Evolutionary conservation across 2,329 filamentous ascomycete species (phyloP), one percentile per base, ranked within the genome.

Genomic region (Colletotrichum abscissum): DNA sequence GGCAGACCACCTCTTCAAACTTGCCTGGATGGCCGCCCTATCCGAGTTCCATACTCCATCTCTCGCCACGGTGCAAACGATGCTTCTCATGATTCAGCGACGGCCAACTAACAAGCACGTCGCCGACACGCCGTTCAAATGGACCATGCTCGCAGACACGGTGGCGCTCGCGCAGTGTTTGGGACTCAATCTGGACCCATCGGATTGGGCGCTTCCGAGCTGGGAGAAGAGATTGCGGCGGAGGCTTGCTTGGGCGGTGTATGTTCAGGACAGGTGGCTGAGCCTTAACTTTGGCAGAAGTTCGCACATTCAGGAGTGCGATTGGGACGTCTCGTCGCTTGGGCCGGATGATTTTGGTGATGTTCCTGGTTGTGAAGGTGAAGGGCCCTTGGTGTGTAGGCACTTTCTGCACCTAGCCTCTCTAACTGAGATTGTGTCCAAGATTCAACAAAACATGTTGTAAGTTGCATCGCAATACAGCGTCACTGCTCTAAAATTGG

Each of bases 91-190:
- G 5, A 72, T 72, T 38, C 69, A 72, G 2, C 69, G 69, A 5
- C 69, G 69, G 4, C 69, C 69, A 4, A 72, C 69, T 16, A 72
- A 72, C 19, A 63, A 42, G 14, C 69, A 72, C 7, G 69, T 72
- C 12, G 69, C 69, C 1, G 69, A 72, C 14, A 72, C 69, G 14
- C 69, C 69, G 12, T 72, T 72, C 52, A 72, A 72, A 52, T 72
- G 69, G 69, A 58, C 69, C 14, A 72, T 72, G 69, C 58, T 72
- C 0, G 69, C 65, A 11, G 69, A 72, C 69, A 72, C 69, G 0
- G 69, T 69, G 0, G 69, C 69, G 3, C 57, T 72, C 0, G 65
- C 69, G 0, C 69, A 72, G 42, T 72, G 65, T 16, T 57, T 72
- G 0, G 69, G 69, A 2, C 64, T 72, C 28, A 72, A 72, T 2